Evolutionary conservation across 2,329 filamentous ascomycete genomes (phyloP), one percentile per base, ranked within the genome.

Genomic region (Pseudogymnoascus sp.): DNA sequence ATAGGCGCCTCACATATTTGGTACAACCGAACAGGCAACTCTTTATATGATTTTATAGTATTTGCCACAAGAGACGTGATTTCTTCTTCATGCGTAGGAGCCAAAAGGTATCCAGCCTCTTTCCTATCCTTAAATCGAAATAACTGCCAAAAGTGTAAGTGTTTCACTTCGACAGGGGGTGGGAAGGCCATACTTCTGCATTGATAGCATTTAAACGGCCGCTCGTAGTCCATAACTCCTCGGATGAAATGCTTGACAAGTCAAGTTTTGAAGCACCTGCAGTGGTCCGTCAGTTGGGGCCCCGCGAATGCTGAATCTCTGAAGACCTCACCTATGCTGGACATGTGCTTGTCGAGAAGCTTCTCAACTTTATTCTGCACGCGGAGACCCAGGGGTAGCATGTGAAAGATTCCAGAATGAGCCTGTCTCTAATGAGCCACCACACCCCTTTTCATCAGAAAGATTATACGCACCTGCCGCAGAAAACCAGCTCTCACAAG

Each of bases 81-180:
- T 73, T 99, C 95, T 74, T 99, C 95, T 72, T 99, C 95, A 66
- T 99, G 95, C 0, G 95, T 99, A 0, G 95, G 95, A 1, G 92
- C 88, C 3, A 99, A 82, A 31, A 99, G 81, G 66, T 90, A 90
- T 3, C 83, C 80, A 0, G 82, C 79, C 6, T 89, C 84, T 74
- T 89, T 95, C 63, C 95, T 85, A 74, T 97, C 95, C 50, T 82
- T 77, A 56, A 97, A 84, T 44, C 84, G 85, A 69, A 97, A 93
- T 19, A 97, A 82, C 87, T 95, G 70, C 10, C 4, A 53, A n/a
- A 61, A 38, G 31, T n/a, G 42, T 67, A 59, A 68, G 66, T 50
- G 24, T 16, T 24, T 50, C 31, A 14, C 42, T 26, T 10, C 13
- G 19, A 53, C 35, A 26, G 19, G 24, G n/a, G 60, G 67, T 67